These are phyloP conservation scores for Phytophthora crassamura DNA, from an alignment of 352 stramenopile species.

Conservation along the genomic window DNA sequence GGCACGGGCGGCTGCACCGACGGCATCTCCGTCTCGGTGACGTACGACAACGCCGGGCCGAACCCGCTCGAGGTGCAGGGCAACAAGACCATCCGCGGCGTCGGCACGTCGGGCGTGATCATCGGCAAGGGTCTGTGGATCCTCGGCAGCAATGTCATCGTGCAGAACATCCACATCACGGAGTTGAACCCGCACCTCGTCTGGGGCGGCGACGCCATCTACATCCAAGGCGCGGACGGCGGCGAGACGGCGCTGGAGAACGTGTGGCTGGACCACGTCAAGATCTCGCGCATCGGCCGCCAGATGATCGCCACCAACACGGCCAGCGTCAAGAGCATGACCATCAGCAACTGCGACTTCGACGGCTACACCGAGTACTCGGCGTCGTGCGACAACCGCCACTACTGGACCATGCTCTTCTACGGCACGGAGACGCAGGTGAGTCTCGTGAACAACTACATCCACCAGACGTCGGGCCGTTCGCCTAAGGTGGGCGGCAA, in stretches of 20 bases:
- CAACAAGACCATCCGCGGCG: constrained; percentile 33
- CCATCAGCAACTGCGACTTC: constrained; percentile 57
- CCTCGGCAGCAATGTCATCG: constrained; percentile 37
- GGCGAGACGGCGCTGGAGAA: constrained; percentile 24
- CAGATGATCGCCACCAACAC: constrained; percentile 48
- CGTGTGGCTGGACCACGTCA: constrained; percentile 25
- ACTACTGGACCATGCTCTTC: constrained; percentile 61
- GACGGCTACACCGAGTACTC: constrained; percentile 48
- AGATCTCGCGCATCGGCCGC: constrained; percentile 28
- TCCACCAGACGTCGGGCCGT: constrained; percentile 31
- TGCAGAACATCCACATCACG: constrained; percentile 41
- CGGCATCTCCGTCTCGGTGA: constrained; percentile 29
- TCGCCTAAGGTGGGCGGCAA: constrained; percentile 38
- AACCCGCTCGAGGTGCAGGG: constrained; percentile 24
- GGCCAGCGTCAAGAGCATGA: constrained; percentile 41
- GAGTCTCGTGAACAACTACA: constrained; percentile 35
- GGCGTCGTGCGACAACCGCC: constrained; percentile 41
- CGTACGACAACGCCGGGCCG: constrained; percentile 31
- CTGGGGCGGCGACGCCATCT: too few relatives aligned
- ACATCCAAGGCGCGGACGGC: constrained; percentile 30
- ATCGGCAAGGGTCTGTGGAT: constrained; percentile 26
- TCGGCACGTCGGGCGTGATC: constrained; percentile 24
- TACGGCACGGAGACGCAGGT: constrained; percentile 45
- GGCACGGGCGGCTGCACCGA: constrained; percentile 28
- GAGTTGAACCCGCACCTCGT: constrained; percentile 32